Conservation (phyloP, 2,329 filamentous ascomycete species). For the Beauveria sp. region DNA sequence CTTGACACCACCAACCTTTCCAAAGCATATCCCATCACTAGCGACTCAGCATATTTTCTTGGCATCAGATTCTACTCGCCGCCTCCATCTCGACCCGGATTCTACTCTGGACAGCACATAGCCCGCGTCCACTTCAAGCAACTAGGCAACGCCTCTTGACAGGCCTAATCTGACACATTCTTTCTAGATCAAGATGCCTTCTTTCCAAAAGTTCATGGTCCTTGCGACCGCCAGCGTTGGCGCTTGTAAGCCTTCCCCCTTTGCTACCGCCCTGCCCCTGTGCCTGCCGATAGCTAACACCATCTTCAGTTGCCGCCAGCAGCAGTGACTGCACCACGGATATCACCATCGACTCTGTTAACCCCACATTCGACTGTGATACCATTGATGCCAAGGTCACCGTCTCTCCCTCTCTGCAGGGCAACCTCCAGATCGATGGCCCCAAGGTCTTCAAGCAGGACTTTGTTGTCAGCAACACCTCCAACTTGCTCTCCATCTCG, state of each 20-base stretch:
- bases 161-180: neutral
- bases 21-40: neutral
- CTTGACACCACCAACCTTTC: neutral
- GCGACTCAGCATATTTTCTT: slow-evolving; percentile 6
- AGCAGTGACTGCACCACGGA: slow-evolving; percentile 35
- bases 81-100: neutral
- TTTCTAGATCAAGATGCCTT: slow-evolving; percentile 20
- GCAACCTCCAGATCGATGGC: slow-evolving; percentile 55
- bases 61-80: neutral
- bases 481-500: slow-evolving; percentile 51
- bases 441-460: slow-evolving; percentile 48
- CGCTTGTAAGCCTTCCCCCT: neutral
- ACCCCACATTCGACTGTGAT: slow-evolving; percentile 49
- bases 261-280: neutral
- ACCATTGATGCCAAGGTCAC: slow-evolving; percentile 62
- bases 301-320: slow-evolving; percentile 21
- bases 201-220: slow-evolving; percentile 20
- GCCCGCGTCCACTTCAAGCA: neutral
- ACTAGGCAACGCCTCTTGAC: neutral
- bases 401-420: slow-evolving; percentile 49
- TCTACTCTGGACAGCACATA: neutral
- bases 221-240: slow-evolving; percentile 5
- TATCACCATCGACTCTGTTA: slow-evolving; percentile 57
- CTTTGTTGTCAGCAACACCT: slow-evolving; percentile 54
- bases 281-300: neutral